These are phyloP conservation scores for Colletotrichum sp. DNA, from an alignment of 2,329 filamentous ascomycete species.

Conservation along the genomic window DNA sequence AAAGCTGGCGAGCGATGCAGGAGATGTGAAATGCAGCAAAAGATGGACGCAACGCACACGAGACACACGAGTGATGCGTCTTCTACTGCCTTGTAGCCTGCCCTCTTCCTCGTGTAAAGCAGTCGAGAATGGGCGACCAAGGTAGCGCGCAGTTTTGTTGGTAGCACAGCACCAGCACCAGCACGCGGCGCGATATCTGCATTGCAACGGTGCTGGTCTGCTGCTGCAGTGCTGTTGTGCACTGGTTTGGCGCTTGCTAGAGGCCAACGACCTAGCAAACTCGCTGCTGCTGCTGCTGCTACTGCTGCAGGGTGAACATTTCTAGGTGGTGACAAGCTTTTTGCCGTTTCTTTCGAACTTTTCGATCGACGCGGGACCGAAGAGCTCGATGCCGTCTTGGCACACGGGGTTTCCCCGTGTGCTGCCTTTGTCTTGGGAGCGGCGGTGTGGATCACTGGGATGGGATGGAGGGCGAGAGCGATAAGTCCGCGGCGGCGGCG, in stretches of 20 bases:
- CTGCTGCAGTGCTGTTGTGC: not conserved
- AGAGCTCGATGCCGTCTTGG: not conserved
- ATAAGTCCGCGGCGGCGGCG: not conserved
- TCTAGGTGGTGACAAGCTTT: not conserved
- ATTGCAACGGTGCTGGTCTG: not conserved
- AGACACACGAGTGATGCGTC: not conserved
- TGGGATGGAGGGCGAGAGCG: not conserved
- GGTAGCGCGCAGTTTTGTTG: not conserved
- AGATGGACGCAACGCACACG: not conserved
- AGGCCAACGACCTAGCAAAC: not conserved
- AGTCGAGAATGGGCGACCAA: not conserved
- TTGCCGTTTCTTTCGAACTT: not conserved
- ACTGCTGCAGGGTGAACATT: not conserved
- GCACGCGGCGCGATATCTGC: not conserved
- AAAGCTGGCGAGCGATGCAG: not conserved
- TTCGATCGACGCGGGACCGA: not conserved
- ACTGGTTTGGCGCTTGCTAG: not conserved
- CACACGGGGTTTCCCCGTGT: not conserved
- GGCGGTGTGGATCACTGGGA: constrained; percentile 1
- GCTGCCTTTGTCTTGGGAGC: not conserved
- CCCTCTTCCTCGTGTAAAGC: not conserved
- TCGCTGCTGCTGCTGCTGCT: not conserved
- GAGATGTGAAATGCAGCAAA: not conserved
- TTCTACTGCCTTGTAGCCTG: not conserved
- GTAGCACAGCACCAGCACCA: not conserved